Conservation (phyloP, 2,329 filamentous ascomycete genomes). For the Neoarthrinium moseri region DNA sequence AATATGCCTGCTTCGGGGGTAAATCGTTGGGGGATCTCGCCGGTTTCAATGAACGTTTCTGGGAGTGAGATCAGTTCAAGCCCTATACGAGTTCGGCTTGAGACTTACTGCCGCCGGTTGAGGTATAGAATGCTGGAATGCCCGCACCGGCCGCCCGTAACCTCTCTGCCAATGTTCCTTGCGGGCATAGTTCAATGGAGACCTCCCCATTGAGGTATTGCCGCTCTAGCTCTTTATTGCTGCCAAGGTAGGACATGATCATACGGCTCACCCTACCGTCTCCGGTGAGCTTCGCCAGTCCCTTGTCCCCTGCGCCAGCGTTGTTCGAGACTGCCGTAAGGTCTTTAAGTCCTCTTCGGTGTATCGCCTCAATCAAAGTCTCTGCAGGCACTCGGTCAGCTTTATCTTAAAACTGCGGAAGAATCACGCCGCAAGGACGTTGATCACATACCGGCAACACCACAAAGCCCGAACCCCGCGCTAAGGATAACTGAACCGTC, state of each 20-base stretch:
- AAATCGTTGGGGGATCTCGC: slow-evolving; percentile 65
- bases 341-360: slow-evolving; percentile 55
- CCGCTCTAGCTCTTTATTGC: slow-evolving; percentile 73
- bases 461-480: slow-evolving; percentile 80
- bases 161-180: slow-evolving; percentile 72
- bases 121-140: slow-evolving; percentile 79
- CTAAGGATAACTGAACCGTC: slow-evolving; percentile 71
- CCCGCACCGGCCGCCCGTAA: slow-evolving; percentile 72
- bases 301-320: slow-evolving; percentile 67
- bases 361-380: slow-evolving; percentile 69
- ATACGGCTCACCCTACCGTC: slow-evolving; percentile 71
- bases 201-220: slow-evolving; percentile 75
- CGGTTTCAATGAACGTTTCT: slow-evolving; percentile 66
- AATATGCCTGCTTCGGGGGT: slow-evolving; percentile 55
- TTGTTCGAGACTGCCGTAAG: slow-evolving; percentile 82
- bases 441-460: slow-evolving; percentile 58
- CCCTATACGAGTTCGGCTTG: not conserved
- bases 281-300: slow-evolving; percentile 66
- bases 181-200: slow-evolving; percentile 73
- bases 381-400: slow-evolving; percentile 40
- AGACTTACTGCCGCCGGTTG: slow-evolving; percentile 64
- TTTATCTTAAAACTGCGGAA: not conserved
- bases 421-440: not conserved
- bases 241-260: slow-evolving; percentile 73
- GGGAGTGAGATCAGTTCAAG: no score